phyloP scores from a whole-genome alignment of 2,329 filamentous ascomycete genomes.

The Xylaria sp. region DNA sequence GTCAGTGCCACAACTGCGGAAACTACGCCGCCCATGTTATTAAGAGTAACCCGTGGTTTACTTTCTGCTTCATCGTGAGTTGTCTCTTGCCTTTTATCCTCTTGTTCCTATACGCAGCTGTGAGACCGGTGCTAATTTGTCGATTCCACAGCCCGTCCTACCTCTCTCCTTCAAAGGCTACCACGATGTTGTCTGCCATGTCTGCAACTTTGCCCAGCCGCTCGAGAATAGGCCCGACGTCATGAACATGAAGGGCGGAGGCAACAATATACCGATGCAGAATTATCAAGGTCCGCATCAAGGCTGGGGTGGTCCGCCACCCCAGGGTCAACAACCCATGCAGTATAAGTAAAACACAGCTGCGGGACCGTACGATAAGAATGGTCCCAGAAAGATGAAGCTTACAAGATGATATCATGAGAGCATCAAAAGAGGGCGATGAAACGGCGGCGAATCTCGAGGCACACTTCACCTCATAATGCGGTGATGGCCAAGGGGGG shows the following conservation, averaged over 20 bases:
- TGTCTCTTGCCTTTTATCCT: not conserved
- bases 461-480: conserved; percentile 1
- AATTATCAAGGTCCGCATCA: conserved; percentile 42
- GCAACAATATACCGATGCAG: conserved; percentile 53
- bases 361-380: not conserved
- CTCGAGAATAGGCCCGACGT: conserved; percentile 68
- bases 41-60: conserved; percentile 78
- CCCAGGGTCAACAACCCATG: conserved; percentile 45
- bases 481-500: not conserved
- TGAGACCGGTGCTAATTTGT: conserved; percentile 24
- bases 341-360: conserved; percentile 40
- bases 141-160: conserved; percentile 67
- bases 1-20: conserved; percentile 74
- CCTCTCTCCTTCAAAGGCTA: conserved; percentile 76
- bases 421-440: not conserved
- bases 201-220: conserved; percentile 81
- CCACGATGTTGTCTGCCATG: conserved; percentile 76
- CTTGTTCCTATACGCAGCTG: not conserved
- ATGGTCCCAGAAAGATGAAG: not conserved
- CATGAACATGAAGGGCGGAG: conserved; percentile 60
- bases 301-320: conserved; percentile 41
- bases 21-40: conserved; percentile 71
- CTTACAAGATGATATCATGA: not conserved
- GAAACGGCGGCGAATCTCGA: not conserved
- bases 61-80: conserved; percentile 78